Base-by-base conservation (phyloP, 2,329 filamentous ascomycete genomes). In the Fonsecaea pugnacius region DNA sequence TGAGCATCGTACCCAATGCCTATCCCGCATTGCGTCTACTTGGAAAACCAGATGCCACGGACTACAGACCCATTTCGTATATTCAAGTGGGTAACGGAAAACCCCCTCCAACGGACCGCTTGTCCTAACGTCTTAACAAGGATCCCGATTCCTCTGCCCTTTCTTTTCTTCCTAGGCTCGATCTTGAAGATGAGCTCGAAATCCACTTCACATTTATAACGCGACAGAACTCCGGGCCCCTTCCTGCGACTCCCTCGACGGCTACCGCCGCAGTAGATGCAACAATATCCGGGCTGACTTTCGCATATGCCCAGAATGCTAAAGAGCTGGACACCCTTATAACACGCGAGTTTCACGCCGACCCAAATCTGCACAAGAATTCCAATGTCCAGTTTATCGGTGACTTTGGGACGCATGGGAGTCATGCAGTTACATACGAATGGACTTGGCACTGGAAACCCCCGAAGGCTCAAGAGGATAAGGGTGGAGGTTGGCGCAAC, bases 381-480 rank as follows among this genome's bases (percentile, higher is more conserved):
- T 85, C 92, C 60, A 98, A 98, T 74, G 95, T 99, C 43, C 90
- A 96, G 73, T 84, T 98, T 51, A 89, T 99, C n/a, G 95, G 95
- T 2, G 92, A 96, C 75, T 97, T 90, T 74, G 85, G 86, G 2
- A 99, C 95, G 0, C 87, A 85, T 35, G 93, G 94, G n/a, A 91
- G 83, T 72, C 82, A 89, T 6, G 94, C 91, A 1, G 89, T 96
- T 33, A 88, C 92, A 36, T 97, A 97, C 74, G 90, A 94, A 69
- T 99, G 94, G 92, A 89, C 89, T 7, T 99, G 95, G 95, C 95
- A 90, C 81, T 99, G 94, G 92, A 92, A 90, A 74, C 91, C 95
- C 8, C 95, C 95, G 40, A 96, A 92, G 81, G 73, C 80, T 14
- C 79, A 81, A 16, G 93, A 97, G 74, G 93, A 97, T 75, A 87